Evolutionary conservation across 179 eudicot species (phyloP).

Genomic region (Silene coronaria): DNA sequence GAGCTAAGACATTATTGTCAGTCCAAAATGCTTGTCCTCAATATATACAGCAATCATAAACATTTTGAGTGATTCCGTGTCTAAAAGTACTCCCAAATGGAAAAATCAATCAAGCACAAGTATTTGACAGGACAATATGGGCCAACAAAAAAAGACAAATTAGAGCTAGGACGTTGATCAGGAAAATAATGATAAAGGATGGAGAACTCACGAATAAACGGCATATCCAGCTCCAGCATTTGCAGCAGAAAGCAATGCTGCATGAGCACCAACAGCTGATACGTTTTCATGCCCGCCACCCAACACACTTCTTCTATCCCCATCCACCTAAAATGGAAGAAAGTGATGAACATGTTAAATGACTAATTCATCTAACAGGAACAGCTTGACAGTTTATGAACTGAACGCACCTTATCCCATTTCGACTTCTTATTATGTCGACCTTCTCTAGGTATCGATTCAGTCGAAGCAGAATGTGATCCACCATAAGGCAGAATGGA

Average conservation of each 20-base stretch:
- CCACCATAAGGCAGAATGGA: slow-evolving; percentile 43
- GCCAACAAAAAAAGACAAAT: neutral
- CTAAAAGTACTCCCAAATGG: neutral
- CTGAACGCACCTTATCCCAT: slow-evolving; percentile 78
- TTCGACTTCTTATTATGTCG: slow-evolving; percentile 87
- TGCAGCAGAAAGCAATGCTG: slow-evolving; percentile 57
- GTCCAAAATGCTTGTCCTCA: neutral
- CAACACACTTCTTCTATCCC: slow-evolving; percentile 45
- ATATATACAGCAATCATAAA: neutral
- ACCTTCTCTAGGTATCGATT: slow-evolving; percentile 51
- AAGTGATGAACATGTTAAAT: neutral
- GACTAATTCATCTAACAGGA: neutral
- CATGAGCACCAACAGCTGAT: slow-evolving; percentile 54
- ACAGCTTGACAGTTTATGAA: neutral
- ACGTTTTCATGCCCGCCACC: slow-evolving; percentile 52
- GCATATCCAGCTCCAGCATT: slow-evolving; percentile 82
- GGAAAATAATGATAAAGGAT: neutral
- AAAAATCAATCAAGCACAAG: neutral
- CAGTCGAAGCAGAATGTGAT: slow-evolving; percentile 39
- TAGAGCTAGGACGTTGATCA: neutral
- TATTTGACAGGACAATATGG: slow-evolving; percentile 1
- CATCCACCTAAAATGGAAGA: slow-evolving; percentile 61
- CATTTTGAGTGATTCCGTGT: neutral
- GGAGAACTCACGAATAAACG: slow-evolving; percentile 73
- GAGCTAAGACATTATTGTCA: neutral